These are phyloP conservation scores for Geotrichum macrosporum DNA, from an alignment of 1,139 yeast species.

Conservation along the genomic window DNA sequence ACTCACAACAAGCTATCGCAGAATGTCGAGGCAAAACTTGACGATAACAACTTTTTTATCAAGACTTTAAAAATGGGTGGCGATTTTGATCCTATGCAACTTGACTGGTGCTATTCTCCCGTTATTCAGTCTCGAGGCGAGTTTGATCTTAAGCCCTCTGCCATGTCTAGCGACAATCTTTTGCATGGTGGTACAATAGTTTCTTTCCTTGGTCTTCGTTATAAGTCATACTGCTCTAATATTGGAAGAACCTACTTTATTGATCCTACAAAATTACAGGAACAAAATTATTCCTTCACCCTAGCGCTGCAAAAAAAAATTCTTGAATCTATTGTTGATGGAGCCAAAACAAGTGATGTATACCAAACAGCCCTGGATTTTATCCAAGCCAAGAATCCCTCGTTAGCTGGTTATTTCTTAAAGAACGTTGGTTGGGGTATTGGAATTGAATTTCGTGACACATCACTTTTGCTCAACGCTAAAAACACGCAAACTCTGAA, in stretches of 20 bases:
- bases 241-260: constrained; percentile 84
- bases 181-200: constrained; percentile 76
- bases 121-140: constrained; percentile 85
- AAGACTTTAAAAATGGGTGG: constrained; percentile 52
- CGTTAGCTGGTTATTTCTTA: constrained; percentile 59
- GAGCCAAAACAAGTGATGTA: constrained; percentile 60
- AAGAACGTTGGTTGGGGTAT: constrained; percentile 86
- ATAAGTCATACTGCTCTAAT: constrained; percentile 85
- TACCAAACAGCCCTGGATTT: constrained; percentile 60
- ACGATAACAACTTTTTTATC: constrained; percentile 63
- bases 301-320: constrained; percentile 56
- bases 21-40: constrained; percentile 74
- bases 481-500: constrained; percentile 67
- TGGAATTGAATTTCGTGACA: constrained; percentile 88
- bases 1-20: constrained; percentile 73
- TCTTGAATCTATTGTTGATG: constrained; percentile 57
- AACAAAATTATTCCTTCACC: constrained; percentile 71
- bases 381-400: constrained; percentile 55
- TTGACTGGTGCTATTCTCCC: constrained; percentile 96
- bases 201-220: constrained; percentile 80
- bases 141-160: constrained; percentile 81
- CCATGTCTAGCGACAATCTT: constrained; percentile 62
- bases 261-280: constrained; percentile 81
- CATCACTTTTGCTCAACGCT: constrained; percentile 64
- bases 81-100: constrained; percentile 68